A percentile compares a stretch with the other conserved stretches of the same genome.
Conservation (phyloP, 148 eudicot genomes). For the Agrostemma githago region DNA sequence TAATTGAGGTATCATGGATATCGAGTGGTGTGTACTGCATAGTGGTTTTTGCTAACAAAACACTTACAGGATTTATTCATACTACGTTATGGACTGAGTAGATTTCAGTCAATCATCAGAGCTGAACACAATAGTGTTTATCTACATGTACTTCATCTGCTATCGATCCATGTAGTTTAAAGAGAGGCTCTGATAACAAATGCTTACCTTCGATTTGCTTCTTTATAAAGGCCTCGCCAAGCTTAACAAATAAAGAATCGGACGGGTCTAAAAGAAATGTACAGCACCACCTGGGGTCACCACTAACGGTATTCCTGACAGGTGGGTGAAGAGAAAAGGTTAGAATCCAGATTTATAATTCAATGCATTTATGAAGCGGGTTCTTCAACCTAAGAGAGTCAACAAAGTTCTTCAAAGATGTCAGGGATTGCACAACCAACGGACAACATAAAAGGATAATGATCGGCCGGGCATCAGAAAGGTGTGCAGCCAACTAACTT, state of each 20-base stretch:
- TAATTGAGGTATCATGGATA: background rate
- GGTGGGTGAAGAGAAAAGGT: background rate
- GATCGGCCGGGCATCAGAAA: conserved; percentile 8
- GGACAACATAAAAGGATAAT: conserved; percentile 1
- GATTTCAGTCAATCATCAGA: conserved; percentile 4
- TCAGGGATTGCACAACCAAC: background rate
- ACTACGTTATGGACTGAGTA: background rate
- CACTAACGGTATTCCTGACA: conserved; percentile 77
- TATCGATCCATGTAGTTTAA: background rate
- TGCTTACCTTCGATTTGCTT: conserved; percentile 68
- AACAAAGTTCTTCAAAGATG: background rate
- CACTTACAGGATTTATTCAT: background rate
- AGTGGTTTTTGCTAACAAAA: background rate
- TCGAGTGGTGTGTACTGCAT: background rate
- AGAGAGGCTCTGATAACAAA: background rate
- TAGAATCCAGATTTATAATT: conserved; percentile 11
- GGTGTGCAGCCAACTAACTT: background rate
- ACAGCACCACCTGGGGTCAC: conserved; percentile 92
- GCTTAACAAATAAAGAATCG: conserved; percentile 78
- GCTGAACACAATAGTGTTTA: background rate
- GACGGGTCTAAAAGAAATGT: conserved; percentile 95
- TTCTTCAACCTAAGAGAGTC: background rate
- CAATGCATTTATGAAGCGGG: background rate
- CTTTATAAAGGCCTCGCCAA: conserved; percentile 88
- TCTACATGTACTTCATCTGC: background rate